phyloP scores from a whole-genome alignment of 2,329 filamentous ascomycete genomes.

The Colletotrichum euphorbiae region DNA sequence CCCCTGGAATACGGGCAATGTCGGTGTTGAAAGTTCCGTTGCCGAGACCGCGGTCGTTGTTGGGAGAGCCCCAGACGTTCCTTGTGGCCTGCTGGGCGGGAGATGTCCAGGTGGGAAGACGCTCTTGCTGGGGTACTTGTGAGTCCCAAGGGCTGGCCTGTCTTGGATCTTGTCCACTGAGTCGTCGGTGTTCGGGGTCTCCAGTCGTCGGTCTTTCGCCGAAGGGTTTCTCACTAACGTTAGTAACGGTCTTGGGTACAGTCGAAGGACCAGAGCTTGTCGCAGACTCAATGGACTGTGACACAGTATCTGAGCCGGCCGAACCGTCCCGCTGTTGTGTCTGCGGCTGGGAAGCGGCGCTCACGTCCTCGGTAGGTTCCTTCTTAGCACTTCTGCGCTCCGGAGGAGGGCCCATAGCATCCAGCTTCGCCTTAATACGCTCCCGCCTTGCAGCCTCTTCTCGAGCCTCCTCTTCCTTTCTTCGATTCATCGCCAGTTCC shows the following conservation, averaged over 20 bases:
- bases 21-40: constrained; percentile 81
- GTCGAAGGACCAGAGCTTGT: constrained; percentile 19
- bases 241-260: constrained; percentile 1
- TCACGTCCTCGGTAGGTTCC: constrained; percentile 60
- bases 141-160: constrained; percentile 42
- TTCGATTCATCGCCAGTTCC: constrained; percentile 75
- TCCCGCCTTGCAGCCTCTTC: constrained; percentile 79
- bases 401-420: constrained; percentile 74
- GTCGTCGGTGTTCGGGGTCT: constrained; percentile 37
- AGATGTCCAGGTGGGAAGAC: constrained; percentile 63
- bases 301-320: constrained; percentile 15
- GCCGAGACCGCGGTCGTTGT: constrained; percentile 76
- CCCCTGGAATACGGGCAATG: constrained; percentile 61
- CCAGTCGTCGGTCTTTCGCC: constrained; percentile 23
- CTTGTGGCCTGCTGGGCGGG: constrained; percentile 58
- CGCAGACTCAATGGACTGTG: constrained; percentile 27
- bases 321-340: constrained; percentile 42
- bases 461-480: constrained; percentile 75
- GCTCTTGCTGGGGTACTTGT: constrained; percentile 53
- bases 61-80: constrained; percentile 82
- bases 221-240: constrained; percentile 22
- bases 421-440: constrained; percentile 78
- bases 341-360: constrained; percentile 45
- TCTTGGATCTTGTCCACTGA: constrained; percentile 40
- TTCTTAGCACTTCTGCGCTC: constrained; percentile 70